Percentiles rank a stretch among this genome's conserved stretches.
Evolutionary conservation across 2,329 filamentous ascomycete genomes (phyloP).

Genomic region (Neodidymelliopsis sp.): DNA sequence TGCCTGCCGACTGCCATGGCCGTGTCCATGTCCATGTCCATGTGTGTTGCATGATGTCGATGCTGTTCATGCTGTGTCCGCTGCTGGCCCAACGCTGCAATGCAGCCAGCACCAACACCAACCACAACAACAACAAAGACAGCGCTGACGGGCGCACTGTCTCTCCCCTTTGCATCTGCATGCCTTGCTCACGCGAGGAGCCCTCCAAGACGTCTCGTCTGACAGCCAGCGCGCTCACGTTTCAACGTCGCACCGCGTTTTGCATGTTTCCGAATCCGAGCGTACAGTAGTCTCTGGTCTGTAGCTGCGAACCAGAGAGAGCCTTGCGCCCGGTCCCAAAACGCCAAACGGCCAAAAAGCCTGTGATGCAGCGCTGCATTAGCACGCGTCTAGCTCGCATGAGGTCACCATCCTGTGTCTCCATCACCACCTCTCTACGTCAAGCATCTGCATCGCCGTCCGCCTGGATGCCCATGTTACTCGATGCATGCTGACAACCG

Average conservation of each 20-base stretch:
- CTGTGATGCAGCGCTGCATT: constrained; percentile 26
- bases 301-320: too few relatives aligned
- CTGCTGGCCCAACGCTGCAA: background rate
- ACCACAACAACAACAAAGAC: background rate
- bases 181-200: constrained; percentile 13
- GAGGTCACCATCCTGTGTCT: constrained; percentile 32
- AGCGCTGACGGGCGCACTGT: background rate
- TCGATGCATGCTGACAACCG: constrained; percentile 7
- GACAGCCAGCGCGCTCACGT: constrained; percentile 16
- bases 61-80: too few relatives aligned
- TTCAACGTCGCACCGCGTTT: constrained; percentile 16
- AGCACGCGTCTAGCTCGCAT: constrained; percentile 22
- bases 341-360: constrained; percentile 8
- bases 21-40: too few relatives aligned
- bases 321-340: too few relatives aligned
- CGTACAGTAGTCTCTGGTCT: constrained; percentile 1
- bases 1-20: constrained; percentile 6
- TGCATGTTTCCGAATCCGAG: constrained; percentile 9
- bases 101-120: background rate
- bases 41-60: background rate
- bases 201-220: background rate
- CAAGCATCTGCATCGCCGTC: constrained; percentile 8
- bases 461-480: background rate
- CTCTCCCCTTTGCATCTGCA: too few relatives aligned
- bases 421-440: constrained; percentile 19